A percentile compares a stretch with the other conserved stretches of the same genome.
phyloP scores from a whole-genome alignment of 176 grass and related monocot genomes.

The Ensete ventricosum region DNA sequence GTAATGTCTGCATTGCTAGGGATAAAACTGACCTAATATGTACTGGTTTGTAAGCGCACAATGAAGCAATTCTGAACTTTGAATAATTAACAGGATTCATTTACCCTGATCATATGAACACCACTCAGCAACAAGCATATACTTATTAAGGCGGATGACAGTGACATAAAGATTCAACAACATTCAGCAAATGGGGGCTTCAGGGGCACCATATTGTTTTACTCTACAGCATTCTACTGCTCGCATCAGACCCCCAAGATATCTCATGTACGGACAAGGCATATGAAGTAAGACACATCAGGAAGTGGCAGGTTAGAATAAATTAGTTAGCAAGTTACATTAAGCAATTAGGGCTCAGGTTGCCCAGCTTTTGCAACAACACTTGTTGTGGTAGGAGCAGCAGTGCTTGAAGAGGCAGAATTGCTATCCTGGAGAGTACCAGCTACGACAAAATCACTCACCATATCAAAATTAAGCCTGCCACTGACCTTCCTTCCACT shows the following conservation, averaged over 20 bases:
- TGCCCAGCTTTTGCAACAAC: constrained; percentile 51
- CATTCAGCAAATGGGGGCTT: neutral
- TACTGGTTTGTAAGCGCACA: too few species aligned
- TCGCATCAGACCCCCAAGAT: neutral
- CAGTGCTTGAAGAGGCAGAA: constrained; percentile 7
- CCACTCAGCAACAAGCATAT: neutral
- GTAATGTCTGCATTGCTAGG: too few species aligned
- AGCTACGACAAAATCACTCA: constrained; percentile 71
- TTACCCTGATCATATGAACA: too few species aligned
- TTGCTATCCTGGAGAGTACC: constrained; percentile 47
- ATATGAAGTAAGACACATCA: neutral
- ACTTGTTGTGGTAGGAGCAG: constrained; percentile 12
- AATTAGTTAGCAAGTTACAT: neutral
- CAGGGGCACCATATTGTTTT: constrained; percentile 6
- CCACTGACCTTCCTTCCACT: constrained; percentile 59
- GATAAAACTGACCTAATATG: too few species aligned
- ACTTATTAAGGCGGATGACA: neutral
- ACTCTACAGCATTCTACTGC: constrained; percentile 5
- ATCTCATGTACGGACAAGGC: neutral
- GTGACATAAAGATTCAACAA: neutral
- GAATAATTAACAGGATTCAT: too few species aligned
- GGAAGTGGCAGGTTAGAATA: neutral
- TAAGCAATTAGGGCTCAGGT: constrained; percentile 29
- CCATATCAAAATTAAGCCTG: constrained; percentile 71
- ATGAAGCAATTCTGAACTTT: too few species aligned